Evolutionary conservation across 495 filamentous ascomycete species (phyloP).

Genomic region (Hamigera avellanea): DNA sequence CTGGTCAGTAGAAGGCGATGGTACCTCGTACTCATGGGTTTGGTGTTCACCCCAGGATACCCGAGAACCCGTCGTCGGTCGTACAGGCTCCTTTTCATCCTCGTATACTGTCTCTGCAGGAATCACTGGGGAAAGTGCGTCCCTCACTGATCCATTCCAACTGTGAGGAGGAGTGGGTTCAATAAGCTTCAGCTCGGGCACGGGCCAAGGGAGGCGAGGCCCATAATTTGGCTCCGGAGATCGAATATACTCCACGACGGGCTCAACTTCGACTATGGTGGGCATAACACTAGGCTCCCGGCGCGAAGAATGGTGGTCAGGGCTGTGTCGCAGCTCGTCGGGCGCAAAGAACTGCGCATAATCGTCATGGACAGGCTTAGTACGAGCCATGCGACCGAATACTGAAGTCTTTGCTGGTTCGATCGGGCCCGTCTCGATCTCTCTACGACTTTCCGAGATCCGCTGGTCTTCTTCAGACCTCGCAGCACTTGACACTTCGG

Average conservation of each 20-base stretch:
- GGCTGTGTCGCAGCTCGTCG: slow-evolving; percentile 22
- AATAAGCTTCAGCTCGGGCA: slow-evolving; percentile 36
- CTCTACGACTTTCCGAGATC: slow-evolving; percentile 5
- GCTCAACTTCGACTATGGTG: slow-evolving; percentile 22
- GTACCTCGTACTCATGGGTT: slow-evolving; percentile 48
- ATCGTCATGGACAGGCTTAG: slow-evolving; percentile 24
- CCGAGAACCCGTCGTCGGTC: slow-evolving; percentile 32
- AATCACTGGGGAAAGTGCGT: slow-evolving; percentile 16
- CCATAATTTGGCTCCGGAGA: slow-evolving; percentile 18
- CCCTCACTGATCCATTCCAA: slow-evolving; percentile 22
- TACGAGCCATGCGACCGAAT: slow-evolving; percentile 12
- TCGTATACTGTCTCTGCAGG: slow-evolving; percentile 9
- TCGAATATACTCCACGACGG: slow-evolving; percentile 14
- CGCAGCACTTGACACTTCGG: slow-evolving; percentile 12
- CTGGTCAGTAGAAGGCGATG: slow-evolving; percentile 38
- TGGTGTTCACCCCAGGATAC: slow-evolving; percentile 52
- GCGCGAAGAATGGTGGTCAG: slow-evolving; percentile 8
- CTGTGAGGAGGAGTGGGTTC: slow-evolving; percentile 35
- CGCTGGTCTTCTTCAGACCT: slow-evolving; percentile 6
- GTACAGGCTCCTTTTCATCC: slow-evolving; percentile 14
- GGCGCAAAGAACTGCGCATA: slow-evolving; percentile 35
- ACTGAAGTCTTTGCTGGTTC: slow-evolving; percentile 14
- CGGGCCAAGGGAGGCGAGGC: slow-evolving; percentile 32
- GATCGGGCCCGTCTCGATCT: slow-evolving; percentile 1
- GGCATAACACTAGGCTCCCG: slow-evolving; percentile 16